Percentiles rank a stretch among this genome's conserved stretches.
These are phyloP conservation scores for Mycosphaerella arachidis DNA, from an alignment of 2,329 filamentous ascomycete species.

Conservation along the genomic window DNA sequence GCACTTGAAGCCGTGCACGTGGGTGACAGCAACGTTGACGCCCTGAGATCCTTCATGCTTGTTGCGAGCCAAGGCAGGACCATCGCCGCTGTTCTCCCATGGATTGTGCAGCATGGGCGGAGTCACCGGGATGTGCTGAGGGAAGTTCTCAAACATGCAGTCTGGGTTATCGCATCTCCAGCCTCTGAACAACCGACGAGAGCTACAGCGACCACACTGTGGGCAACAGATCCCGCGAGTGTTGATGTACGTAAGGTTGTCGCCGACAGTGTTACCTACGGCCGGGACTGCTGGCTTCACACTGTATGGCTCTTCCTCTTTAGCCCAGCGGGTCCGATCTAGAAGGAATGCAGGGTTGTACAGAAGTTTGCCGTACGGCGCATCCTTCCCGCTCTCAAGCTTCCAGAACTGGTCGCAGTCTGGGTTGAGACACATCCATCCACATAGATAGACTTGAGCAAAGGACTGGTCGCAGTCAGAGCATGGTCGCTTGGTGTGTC, in stretches of 20 bases:
- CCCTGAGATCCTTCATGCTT: slow-evolving; percentile 28
- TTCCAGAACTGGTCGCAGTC: slow-evolving; percentile 55
- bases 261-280: slow-evolving; percentile 36
- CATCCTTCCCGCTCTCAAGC: slow-evolving; percentile 32
- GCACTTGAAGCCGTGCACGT: slow-evolving; percentile 41
- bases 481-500: slow-evolving; percentile 33
- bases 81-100: slow-evolving; percentile 28
- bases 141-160: slow-evolving; percentile 43
- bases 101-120: slow-evolving; percentile 24
- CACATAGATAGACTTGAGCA: slow-evolving; percentile 40
- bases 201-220: slow-evolving; percentile 57
- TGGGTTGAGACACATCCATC: slow-evolving; percentile 57
- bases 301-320: slow-evolving; percentile 35
- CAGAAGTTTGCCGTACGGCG: slow-evolving; percentile 33
- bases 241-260: slow-evolving; percentile 49
- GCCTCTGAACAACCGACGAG: slow-evolving; percentile 56
- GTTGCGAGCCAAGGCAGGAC: slow-evolving; percentile 26
- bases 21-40: slow-evolving; percentile 33
- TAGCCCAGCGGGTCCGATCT: slow-evolving; percentile 44
- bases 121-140: slow-evolving; percentile 24
- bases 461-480: slow-evolving; percentile 30
- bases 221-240: slow-evolving; percentile 65
- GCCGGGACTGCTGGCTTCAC: slow-evolving; percentile 40
- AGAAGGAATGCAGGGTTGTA: slow-evolving; percentile 58
- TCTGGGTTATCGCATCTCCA: slow-evolving; percentile 56